Percentiles rank a stretch among this genome's conserved stretches.
These are phyloP conservation scores for Athelia psychrophila DNA, from an alignment of 1,284 basidiomycete species.

Conservation along the genomic window DNA sequence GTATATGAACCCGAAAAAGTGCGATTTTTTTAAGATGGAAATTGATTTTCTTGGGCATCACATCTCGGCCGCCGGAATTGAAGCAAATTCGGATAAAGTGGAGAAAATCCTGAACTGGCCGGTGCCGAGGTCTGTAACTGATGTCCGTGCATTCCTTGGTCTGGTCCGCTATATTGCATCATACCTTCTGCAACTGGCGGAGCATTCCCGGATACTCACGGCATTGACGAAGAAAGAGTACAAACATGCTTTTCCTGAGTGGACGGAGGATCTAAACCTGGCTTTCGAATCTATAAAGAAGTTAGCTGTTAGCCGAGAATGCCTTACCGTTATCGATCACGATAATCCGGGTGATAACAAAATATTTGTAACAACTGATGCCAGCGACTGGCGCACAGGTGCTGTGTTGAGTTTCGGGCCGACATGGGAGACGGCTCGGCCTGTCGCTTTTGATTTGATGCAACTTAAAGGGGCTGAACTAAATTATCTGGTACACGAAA, in stretches of 20 bases:
- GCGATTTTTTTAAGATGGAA: constrained; percentile 24
- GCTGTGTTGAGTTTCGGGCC: constrained; percentile 17
- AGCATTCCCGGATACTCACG: constrained; percentile 11
- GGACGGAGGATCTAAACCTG: no score
- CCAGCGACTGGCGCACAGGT: constrained; percentile 19
- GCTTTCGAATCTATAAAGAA: constrained; percentile 17
- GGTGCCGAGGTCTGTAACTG: constrained; percentile 5
- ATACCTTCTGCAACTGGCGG: constrained; percentile 10
- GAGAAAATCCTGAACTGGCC: constrained; percentile 15
- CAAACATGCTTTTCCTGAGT: no score
- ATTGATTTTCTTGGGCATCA: constrained; percentile 23
- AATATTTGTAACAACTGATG: constrained; percentile 25
- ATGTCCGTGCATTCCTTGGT: constrained; percentile 16
- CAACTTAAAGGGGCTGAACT: constrained; percentile 15
- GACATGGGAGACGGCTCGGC: constrained; percentile 11
- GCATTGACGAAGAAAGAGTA: constrained; percentile 13
- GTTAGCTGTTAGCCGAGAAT: constrained; percentile 8
- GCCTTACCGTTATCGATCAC: constrained; percentile 10
- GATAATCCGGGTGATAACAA: constrained; percentile 12
- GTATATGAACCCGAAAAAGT: constrained; percentile 26
- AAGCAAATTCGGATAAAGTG: constrained; percentile 15
- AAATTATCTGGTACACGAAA: constrained; percentile 1
- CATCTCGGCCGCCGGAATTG: constrained; percentile 17
- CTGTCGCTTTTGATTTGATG: constrained; percentile 10
- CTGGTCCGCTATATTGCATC: constrained; percentile 18